Conservation (phyloP, 441 rosid genomes). For the Syzygium syzygioides region DNA sequence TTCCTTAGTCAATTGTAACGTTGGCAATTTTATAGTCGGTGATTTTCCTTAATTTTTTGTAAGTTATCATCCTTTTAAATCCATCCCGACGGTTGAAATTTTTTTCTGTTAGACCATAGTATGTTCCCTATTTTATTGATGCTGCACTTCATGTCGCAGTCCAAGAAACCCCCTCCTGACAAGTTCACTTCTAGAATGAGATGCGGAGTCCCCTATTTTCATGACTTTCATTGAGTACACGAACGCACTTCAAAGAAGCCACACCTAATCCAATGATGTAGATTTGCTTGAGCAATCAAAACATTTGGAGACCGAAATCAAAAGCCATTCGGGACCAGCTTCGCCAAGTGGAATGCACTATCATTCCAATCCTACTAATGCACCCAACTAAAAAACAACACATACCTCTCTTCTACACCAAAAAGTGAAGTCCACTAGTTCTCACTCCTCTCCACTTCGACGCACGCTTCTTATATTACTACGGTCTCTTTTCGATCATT, state of each 20-base stretch:
- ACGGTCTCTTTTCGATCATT: background rate
- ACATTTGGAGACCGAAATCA: background rate
- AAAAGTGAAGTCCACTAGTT: constrained; percentile 27
- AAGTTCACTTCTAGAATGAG: background rate
- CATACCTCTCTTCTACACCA: background rate
- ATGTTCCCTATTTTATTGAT: background rate
- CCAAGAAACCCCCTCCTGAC: background rate
- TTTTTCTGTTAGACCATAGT: background rate
- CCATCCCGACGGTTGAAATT: background rate
- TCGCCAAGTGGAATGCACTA: background rate
- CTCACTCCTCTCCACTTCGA: constrained; percentile 30
- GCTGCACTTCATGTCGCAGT: background rate
- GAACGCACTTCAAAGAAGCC: background rate
- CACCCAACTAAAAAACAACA: background rate
- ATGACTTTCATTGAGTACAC: background rate
- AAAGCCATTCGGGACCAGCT: background rate
- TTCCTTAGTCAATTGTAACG: background rate
- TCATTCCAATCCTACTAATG: background rate
- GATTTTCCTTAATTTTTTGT: background rate
- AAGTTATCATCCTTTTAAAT: background rate
- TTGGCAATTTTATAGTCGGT: background rate
- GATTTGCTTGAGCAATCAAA: background rate
- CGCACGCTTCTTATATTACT: background rate
- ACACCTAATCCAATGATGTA: background rate
- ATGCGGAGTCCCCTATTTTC: background rate